A percentile compares a stretch with the other conserved stretches of the same genome.
These are phyloP conservation scores for Cyberlindnera saturnus DNA, from an alignment of 805 yeast genomes.

Conservation along the genomic window DNA sequence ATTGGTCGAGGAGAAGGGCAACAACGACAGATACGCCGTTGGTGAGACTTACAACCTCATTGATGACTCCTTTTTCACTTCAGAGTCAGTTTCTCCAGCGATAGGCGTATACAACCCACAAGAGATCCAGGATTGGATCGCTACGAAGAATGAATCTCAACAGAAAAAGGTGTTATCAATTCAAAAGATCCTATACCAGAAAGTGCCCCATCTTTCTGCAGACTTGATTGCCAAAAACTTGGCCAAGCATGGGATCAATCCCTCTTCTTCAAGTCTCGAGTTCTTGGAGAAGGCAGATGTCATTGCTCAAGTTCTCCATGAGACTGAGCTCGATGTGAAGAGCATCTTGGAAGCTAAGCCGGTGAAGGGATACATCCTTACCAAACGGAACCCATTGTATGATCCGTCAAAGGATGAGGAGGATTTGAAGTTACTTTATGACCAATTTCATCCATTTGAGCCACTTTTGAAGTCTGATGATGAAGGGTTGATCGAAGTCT, in stretches of 20 bases:
- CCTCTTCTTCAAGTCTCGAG: slow-evolving; percentile 33
- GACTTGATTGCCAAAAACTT: slow-evolving; percentile 66
- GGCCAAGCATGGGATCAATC: slow-evolving; percentile 38
- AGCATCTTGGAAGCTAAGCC: slow-evolving; percentile 30
- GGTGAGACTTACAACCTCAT: slow-evolving; percentile 66
- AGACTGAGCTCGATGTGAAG: slow-evolving; percentile 40
- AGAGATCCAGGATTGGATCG: slow-evolving; percentile 26
- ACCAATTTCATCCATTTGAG: slow-evolving; percentile 64
- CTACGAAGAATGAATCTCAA: too few species aligned
- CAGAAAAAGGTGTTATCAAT: slow-evolving; percentile 46
- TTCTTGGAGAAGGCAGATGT: slow-evolving; percentile 21
- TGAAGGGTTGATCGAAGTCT: slow-evolving; percentile 35
- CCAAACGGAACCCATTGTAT: slow-evolving; percentile 50
- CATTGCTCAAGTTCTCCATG: slow-evolving; percentile 38
- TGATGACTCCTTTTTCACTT: slow-evolving; percentile 42
- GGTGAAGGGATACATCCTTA: slow-evolving; percentile 55
- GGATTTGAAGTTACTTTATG: slow-evolving; percentile 46
- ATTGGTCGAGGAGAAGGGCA: slow-evolving; percentile 67
- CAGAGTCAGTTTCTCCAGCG: background rate
- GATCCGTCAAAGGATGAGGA: slow-evolving; percentile 34
- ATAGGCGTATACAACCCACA: slow-evolving; percentile 2
- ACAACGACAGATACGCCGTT: slow-evolving; percentile 60
- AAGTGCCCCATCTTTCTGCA: slow-evolving; percentile 70
- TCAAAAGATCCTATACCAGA: slow-evolving; percentile 62
- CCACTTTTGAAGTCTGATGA: slow-evolving; percentile 39